Percentiles rank a stretch among this genome's conserved stretches.
Evolutionary conservation across 202 grass and related monocot species (phyloP).

Genomic region (Panicum virgatum): DNA sequence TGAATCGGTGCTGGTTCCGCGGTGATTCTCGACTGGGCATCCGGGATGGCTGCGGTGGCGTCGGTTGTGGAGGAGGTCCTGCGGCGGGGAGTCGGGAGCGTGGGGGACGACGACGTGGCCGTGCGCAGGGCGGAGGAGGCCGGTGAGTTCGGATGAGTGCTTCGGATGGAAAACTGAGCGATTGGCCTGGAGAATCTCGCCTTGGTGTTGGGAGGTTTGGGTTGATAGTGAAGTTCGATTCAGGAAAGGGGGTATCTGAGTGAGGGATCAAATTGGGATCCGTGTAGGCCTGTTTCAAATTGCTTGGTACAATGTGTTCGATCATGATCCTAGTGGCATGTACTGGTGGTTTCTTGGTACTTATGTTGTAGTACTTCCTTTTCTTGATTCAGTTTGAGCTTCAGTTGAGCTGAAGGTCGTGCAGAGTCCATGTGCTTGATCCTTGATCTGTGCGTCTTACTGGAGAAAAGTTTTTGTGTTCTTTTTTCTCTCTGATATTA

Average conservation of each 20-base stretch:
- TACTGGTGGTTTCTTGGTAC: not conserved
- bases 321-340: not conserved
- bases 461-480: not conserved
- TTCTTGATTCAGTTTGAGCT: constrained; percentile 17
- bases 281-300: not conserved
- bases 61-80: constrained; percentile 51
- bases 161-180: not conserved
- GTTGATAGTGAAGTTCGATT: constrained; percentile 8
- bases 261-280: not conserved
- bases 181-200: not conserved
- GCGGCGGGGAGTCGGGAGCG: constrained; percentile 44
- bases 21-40: not conserved
- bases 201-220: not conserved
- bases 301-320: not conserved
- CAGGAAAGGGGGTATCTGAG: not conserved
- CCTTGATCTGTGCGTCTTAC: not conserved
- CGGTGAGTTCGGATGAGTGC: constrained; percentile 43
- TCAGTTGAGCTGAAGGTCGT: not conserved
- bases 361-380: not conserved
- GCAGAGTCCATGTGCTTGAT: not conserved
- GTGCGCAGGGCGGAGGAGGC: constrained; percentile 74
- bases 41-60: not conserved
- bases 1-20: constrained; percentile 8
- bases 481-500: not conserved
- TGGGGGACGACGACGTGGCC: constrained; percentile 58